A percentile compares a stretch with the other conserved stretches of the same genome.
Evolutionary conservation across 148 eudicot species (phyloP).

Genomic region (Fagopyrum tataricum): DNA sequence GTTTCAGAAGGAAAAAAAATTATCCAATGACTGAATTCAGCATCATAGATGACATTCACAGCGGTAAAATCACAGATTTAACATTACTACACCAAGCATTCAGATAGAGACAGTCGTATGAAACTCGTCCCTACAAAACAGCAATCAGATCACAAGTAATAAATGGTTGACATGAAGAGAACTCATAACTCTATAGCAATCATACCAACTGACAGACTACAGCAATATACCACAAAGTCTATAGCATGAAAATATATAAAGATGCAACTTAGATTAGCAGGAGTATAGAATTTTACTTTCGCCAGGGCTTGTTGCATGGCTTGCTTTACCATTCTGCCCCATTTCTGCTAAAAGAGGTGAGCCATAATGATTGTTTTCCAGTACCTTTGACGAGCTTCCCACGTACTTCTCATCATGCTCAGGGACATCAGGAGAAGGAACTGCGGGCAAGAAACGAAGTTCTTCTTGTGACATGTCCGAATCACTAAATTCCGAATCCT

Average conservation of each 20-base stretch:
- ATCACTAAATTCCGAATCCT: slow-evolving; percentile 78
- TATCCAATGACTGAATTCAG: background rate
- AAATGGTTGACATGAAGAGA: background rate
- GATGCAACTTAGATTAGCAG: background rate
- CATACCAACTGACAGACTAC: background rate
- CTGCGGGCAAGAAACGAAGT: slow-evolving; percentile 68
- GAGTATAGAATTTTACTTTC: slow-evolving; percentile 40
- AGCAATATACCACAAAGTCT: background rate
- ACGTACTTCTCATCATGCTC: slow-evolving; percentile 51
- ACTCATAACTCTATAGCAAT: background rate
- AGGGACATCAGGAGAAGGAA: slow-evolving; percentile 61
- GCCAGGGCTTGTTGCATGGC: slow-evolving; percentile 53
- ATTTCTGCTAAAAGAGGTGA: slow-evolving; percentile 72
- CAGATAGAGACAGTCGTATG: background rate
- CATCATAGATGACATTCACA: background rate
- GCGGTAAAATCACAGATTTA: background rate
- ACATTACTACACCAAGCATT: background rate
- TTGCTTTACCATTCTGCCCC: slow-evolving; percentile 52
- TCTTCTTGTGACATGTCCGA: slow-evolving; percentile 85
- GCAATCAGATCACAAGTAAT: background rate
- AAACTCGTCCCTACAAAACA: background rate
- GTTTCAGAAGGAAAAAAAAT: background rate
- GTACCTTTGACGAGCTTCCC: slow-evolving; percentile 43
- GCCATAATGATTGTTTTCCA: slow-evolving; percentile 48
- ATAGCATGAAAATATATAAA: background rate